Base-by-base conservation (phyloP, 164 flowering plant genomes). In the Stephania japonica region DNA sequence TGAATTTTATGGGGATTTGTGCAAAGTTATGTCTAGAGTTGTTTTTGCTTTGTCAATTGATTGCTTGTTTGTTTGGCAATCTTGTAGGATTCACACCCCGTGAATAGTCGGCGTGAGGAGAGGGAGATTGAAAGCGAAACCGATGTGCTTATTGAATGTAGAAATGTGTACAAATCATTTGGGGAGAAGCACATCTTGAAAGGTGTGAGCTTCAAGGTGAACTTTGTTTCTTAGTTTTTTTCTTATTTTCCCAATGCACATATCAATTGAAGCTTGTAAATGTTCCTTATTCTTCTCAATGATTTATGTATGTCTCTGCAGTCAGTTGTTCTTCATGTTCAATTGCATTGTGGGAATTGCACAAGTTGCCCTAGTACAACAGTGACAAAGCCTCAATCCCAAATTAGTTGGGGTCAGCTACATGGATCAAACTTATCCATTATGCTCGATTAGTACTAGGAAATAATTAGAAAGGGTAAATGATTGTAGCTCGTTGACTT, bases 191-290 rank as follows among this genome's bases (percentile, higher is more conserved):
- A 90, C 25, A 90, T 95, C 71, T 76, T 95, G 83, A 90, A 82
- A 80, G 99, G 99, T 78, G 91, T 95, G 76, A 95, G 90, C 87
- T 95, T 95, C 82, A 95, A 93, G 98, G 97, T 92, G 77, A 85
- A 72, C 75, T 79, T 69, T 10, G 7, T 65, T 67, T 69, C 8
- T 1, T 65, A 56, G 38, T 32, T 19, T 50, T 16, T 47, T 47
- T 47, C 53, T 47, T 47, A 47, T 12, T 47, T 47, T 56, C 62
- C 6, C 0, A 16, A 13, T 16, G 62, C 62, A 56, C 21, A 44
- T 42, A 6, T n/a, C 16, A 47, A 13, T 13, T 72, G 8, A 43
- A 41, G 43, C 10, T 13, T 44, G n/a, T 23, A 21, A 9, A 10
- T 63, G 9, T 7, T 63, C 66, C n/a, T 4, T 56, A 19, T 56